A percentile compares a stretch with the other conserved stretches of the same genome.
These are phyloP conservation scores for Solanum dulcamara DNA, from an alignment of 257 asterid species.

Conservation along the genomic window DNA sequence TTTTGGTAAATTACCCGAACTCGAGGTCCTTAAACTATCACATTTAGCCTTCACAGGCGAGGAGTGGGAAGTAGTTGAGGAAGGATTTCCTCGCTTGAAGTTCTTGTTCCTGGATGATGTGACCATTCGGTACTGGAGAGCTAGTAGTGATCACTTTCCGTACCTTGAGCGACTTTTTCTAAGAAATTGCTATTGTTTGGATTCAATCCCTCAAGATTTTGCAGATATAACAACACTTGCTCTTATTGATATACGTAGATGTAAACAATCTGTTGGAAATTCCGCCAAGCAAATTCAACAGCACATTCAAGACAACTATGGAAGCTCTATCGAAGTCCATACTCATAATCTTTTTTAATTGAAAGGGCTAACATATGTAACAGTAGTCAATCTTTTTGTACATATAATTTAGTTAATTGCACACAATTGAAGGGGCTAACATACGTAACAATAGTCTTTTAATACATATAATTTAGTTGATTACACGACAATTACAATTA, in stretches of 20 bases:
- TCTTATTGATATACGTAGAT: neutral
- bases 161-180: conserved; percentile 8
- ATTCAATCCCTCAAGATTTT: conserved; percentile 13
- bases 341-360: neutral
- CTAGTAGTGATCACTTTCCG: neutral
- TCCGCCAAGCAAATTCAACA: conserved; percentile 21
- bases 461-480: no score
- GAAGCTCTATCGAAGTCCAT: neutral
- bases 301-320: conserved; percentile 5
- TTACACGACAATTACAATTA: no score
- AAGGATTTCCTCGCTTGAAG: neutral
- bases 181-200: neutral
- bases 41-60: neutral
- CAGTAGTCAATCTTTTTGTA: no score
- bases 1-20: neutral
- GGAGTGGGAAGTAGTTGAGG: neutral
- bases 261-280: neutral
- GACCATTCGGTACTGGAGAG: neutral
- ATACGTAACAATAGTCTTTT: no score
- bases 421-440: no score
- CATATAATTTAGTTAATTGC: no score
- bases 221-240: conserved; percentile 14
- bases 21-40: neutral
- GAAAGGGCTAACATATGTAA: no score
- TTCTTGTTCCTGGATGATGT: neutral